phyloP scores from a whole-genome alignment of 768 basidiomycete species.

The Calvatia gigantea region DNA sequence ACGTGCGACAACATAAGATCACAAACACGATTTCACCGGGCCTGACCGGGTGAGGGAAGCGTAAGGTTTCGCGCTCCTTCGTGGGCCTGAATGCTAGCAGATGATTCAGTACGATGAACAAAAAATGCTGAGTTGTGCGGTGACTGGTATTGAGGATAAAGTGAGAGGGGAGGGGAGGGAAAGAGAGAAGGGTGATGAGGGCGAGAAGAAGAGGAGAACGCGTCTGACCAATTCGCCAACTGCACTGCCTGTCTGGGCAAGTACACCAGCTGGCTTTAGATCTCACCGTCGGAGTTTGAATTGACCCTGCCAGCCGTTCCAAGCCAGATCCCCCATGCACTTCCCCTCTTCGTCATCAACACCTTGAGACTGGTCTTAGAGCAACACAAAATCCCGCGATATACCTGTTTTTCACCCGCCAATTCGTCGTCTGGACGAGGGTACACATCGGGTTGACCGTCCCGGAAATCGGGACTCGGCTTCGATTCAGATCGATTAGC shows the following conservation, averaged over 20 bases:
- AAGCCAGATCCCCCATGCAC: background rate
- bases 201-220: conserved; percentile 14
- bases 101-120: background rate
- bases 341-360: background rate
- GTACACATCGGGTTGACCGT: background rate
- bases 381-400: background rate
- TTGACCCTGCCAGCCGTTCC: background rate
- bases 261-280: conserved; percentile 14
- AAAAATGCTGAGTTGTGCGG: background rate
- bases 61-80: background rate
- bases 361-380: background rate
- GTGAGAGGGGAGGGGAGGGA: conserved; percentile 2
- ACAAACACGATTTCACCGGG: conserved; percentile 13
- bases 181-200: conserved; percentile 12
- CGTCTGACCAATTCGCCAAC: conserved; percentile 13
- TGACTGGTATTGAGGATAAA: background rate
- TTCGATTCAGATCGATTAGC: conserved; percentile 12
- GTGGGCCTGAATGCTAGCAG: background rate
- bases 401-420: background rate
- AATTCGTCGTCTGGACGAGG: background rate
- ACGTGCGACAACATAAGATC: conserved; percentile 12
- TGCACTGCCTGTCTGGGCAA: conserved; percentile 13
- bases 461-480: conserved; percentile 7
- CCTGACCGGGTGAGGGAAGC: conserved; percentile 1
- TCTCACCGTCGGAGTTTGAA: conserved; percentile 15